Evolutionary conservation across 1,139 yeast species (phyloP).

Genomic region (Ogataea hybrid): DNA sequence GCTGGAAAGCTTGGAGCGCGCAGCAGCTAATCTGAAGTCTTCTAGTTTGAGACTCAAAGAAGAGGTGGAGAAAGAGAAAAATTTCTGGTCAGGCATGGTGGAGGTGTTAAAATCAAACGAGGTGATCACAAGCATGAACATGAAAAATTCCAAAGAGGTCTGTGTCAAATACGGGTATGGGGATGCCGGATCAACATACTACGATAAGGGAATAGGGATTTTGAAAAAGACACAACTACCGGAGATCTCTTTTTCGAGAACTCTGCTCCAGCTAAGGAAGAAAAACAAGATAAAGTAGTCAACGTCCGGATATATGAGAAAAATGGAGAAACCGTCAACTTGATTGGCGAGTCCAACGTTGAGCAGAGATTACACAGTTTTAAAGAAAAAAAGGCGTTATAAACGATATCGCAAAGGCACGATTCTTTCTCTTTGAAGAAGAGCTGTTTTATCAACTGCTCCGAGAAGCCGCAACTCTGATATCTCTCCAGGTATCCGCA

Average conservation of each 20-base stretch:
- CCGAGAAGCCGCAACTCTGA: conserved; percentile 69
- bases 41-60: conserved; percentile 52
- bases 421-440: conserved; percentile 80
- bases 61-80: conserved; percentile 61
- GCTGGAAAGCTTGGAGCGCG: conserved; percentile 58
- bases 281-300: conserved; percentile 41
- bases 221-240: conserved; percentile 39
- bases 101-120: conserved; percentile 61
- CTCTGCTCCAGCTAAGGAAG: conserved; percentile 25
- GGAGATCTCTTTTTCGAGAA: conserved; percentile 32
- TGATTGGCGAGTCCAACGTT: conserved; percentile 47
- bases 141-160: conserved; percentile 36
- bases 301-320: conserved; percentile 44
- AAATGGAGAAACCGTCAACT: conserved; percentile 16
- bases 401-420: conserved; percentile 51
- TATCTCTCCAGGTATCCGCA: conserved; percentile 71
- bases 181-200: conserved; percentile 81
- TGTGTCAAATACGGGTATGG: conserved; percentile 90
- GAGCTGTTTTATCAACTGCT: conserved; percentile 72
- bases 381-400: conserved; percentile 18
- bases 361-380: conserved; percentile 15
- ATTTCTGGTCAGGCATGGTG: conserved; percentile 68
- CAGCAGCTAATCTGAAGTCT: conserved; percentile 49
- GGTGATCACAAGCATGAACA: conserved; percentile 67
- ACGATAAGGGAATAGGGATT: conserved; percentile 73